Evolutionary conservation across 257 asterid species (phyloP).

Genomic region (Nemophila menziesii): DNA sequence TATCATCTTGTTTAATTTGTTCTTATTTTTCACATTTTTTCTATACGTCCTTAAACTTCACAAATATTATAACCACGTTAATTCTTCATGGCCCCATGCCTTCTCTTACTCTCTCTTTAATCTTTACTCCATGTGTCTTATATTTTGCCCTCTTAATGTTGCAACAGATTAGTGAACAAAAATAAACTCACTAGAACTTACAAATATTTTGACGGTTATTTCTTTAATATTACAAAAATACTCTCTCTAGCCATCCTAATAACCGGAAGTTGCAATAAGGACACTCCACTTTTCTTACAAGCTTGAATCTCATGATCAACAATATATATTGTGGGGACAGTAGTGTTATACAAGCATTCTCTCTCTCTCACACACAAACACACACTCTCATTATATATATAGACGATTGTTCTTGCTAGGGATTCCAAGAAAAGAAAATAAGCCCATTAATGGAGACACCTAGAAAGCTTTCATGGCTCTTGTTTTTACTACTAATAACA

Average conservation of each 20-base stretch:
- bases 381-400: not conserved
- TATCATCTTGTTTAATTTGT: too few species aligned
- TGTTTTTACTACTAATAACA: slow-evolving; percentile 1
- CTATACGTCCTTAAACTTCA: too few species aligned
- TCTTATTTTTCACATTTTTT: too few species aligned
- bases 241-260: not conserved
- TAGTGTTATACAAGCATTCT: not conserved
- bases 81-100: too few species aligned
- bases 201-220: too few species aligned
- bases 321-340: not conserved
- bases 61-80: too few species aligned
- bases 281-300: slow-evolving; percentile 5
- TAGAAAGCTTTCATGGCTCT: slow-evolving; percentile 4
- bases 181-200: too few species aligned
- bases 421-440: not conserved
- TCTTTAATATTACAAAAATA: too few species aligned
- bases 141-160: too few species aligned
- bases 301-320: not conserved
- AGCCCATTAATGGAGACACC: slow-evolving; percentile 14
- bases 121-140: too few species aligned
- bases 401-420: not conserved
- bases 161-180: too few species aligned
- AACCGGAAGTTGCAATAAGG: not conserved
- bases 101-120: too few species aligned
- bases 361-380: not conserved